Evolutionary conservation across 2,329 filamentous ascomycete genomes (phyloP), one percentile per base, ranked within the genome.

Genomic region (Phaeosphaeriaceae sp.): DNA sequence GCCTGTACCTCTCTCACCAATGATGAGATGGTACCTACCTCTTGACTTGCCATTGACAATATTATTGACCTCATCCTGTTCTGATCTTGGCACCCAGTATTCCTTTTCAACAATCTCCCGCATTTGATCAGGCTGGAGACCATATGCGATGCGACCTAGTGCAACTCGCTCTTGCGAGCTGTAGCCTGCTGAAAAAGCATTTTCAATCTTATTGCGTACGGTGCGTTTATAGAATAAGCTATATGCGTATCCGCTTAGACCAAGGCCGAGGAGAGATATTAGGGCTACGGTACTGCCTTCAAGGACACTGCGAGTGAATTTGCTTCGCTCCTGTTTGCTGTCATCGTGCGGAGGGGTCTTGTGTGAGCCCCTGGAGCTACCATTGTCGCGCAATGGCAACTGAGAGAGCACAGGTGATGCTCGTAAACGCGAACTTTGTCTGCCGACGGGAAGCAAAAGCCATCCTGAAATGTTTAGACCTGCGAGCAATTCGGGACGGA

Each of bases 1-100:
- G 8, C 94, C 94, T 0, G 90, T 95, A 3, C 94, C 94, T 76
- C 97, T 96, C 70, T 97, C 93, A 18, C 93, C 94, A 42, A 97
- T 87, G 3, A 99, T 79, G 2, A 99, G 81, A 70, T 94, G 89
- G 68, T 99, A 99, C 67, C 94, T 90, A 6, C 94, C 94, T 35
- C 79, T 78, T 17, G 84, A 78, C 2, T 79, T 77, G 1, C 93
- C 94, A 37, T 81, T 77, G 16, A 99, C 83, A 54, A 99, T 96
- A n/a, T 77, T 78, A 70, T 97, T 88, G 50, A 97, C 86, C 44
- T 81, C 83, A 3, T 76, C 69, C 71, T 99, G 94, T 76, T 97
- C 93, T 7, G 87, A 83, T 15, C 93, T 85, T 48, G 84, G 75
- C 40, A 97, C 85, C 93, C 93, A 97, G 66, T 89, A 86, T 58